Base-by-base conservation (phyloP, 192 early-diverging fungal species). In the Rhizophagus sp. region DNA sequence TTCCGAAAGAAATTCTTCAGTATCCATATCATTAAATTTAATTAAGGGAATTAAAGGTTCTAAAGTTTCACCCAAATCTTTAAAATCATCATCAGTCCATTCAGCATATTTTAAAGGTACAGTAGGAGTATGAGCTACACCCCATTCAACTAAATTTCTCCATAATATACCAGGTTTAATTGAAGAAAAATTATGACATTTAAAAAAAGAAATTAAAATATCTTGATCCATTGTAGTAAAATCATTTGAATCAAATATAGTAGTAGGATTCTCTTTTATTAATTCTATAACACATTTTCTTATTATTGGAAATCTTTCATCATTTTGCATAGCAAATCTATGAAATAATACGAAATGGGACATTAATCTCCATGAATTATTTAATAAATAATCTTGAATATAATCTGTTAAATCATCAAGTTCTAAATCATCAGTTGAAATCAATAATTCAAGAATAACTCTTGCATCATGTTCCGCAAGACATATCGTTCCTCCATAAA, bases 311-410 rank as follows among this genome's bases (percentile, higher is more conserved):
- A 27, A 68, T 22, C 27, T 33, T 68, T 68, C 66, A 57, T 57
- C 52, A 36, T 68, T 27, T 68, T 68, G 66, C 25, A 33, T 33
- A 4, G 34, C 66, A 5, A 36, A 57, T 2, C 19, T 39, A 8
- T 36, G 67, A 30, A 69, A 30, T 69, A 30, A 39, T 7, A 34
- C 67, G 7, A 39, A 39, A 36, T 69, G 67, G 10, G 27, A 30
- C 27, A 69, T 27, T 69, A 69, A 36, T 22, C 52, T 57, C 30
- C 27, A 69, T 69, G 30, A 36, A 36, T 30, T 36, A 69, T 69
- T 30, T 27, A 69, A 69, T 69, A 69, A 34, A 13, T 69, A 69
- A 22, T 69, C 67, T 69, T 69, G 67, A 69, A 69, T 39, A n/a
- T 33, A 39, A 69, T 69, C 67, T 36, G 67, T 36, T 30, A 69